Evolutionary conservation across 495 filamentous ascomycete genomes (phyloP), one percentile per base, ranked within the genome.

Genomic region (Aspergillus sclerotiicarbonarius): DNA sequence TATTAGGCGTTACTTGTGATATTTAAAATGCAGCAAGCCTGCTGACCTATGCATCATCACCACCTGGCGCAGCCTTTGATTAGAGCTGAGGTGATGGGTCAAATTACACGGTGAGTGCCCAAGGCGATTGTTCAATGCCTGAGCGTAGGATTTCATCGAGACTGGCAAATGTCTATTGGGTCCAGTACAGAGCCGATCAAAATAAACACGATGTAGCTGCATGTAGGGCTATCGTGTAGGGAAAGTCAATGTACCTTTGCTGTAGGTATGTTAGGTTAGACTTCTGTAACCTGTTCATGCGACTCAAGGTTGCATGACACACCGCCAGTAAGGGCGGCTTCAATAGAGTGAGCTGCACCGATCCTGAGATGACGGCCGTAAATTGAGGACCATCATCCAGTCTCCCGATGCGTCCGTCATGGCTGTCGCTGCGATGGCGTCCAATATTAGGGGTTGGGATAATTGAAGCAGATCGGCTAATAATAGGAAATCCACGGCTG

Each of bases 231-330:
- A 21, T 46, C 7, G 21, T 50, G 51, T 43, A 53, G 13, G 20
- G 15, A 29, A 49, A 49, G 9, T 25, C 43, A 15, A 53, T 43
- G 39, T 41, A 53, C 18, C 20, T 13, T 19, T 21, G 16, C 29
- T 16, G 44, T 47, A 13, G 44, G 21, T 8, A 41, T 41, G 15
- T 47, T 47, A 47, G 20, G 44, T 20, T 47, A 29, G 44, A 12
- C 47, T 50, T 50, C 47, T 50, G 47, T 50, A 50, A 31, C 47
- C 29, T n/a, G 37, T 41, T 41, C 37, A 41, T 41, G 47, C 31
- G 25, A 50, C 13, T 16, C 25, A 12, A 16, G 47, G 7, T 8
- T 32, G 47, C 47, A 50, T 31, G 31, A 15, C 31, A 31, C 47
- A 50, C 47, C 47, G 47, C 47, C 47, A 50, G 47, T 32, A 25